Evolutionary conservation across 306 rosid genomes (phyloP).

Genomic region (Datisca glomerata): DNA sequence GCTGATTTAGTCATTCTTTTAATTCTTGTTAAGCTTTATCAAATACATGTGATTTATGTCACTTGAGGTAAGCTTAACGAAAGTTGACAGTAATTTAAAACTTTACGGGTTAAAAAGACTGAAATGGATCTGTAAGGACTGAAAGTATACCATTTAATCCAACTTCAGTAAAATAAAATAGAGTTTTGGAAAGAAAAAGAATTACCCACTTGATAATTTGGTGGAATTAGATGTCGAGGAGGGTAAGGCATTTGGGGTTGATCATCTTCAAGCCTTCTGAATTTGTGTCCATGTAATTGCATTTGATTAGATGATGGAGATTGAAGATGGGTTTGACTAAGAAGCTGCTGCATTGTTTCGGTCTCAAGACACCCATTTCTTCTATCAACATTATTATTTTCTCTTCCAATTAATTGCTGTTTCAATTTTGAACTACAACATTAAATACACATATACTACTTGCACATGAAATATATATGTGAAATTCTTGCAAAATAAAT

Average conservation of each 20-base stretch:
- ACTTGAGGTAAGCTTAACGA: not conserved
- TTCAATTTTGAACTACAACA: conserved; percentile 5
- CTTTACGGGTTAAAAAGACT: no score
- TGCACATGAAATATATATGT: no score
- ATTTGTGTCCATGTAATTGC: conserved; percentile 42
- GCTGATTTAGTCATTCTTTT: not conserved
- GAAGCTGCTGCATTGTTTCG: conserved; percentile 31
- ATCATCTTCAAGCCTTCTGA: conserved; percentile 26
- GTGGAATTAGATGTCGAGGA: conserved; percentile 24
- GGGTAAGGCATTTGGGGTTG: conserved; percentile 31
- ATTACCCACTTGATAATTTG: conserved; percentile 42
- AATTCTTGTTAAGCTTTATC: no score
- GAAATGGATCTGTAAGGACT: no score
- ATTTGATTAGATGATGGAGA: conserved; percentile 31
- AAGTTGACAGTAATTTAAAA: not conserved
- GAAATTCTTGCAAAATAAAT: no score
- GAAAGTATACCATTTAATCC: no score
- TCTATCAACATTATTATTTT: conserved; percentile 2
- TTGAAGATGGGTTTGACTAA: conserved; percentile 19
- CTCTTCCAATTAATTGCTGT: not conserved
- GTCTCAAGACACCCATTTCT: conserved; percentile 23
- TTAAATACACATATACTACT: no score
- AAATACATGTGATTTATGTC: not conserved
- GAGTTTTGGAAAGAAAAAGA: no score
- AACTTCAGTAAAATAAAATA: no score